Conservation (phyloP, 176 grass and related monocot genomes). For the Pharus latifolius region DNA sequence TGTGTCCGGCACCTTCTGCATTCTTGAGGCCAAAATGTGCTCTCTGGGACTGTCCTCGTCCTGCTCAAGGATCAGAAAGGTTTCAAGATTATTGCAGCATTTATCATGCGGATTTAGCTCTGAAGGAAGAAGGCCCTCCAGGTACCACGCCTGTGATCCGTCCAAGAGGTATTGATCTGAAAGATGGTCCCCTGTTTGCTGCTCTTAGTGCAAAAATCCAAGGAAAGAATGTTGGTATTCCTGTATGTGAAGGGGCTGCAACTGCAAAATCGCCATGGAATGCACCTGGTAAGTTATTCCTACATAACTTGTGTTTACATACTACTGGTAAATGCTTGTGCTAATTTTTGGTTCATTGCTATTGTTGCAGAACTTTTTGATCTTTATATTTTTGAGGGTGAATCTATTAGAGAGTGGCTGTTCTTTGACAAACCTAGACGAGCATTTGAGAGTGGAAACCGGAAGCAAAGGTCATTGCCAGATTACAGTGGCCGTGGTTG, state of each 20-base stretch:
- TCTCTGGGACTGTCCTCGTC: constrained; percentile 85
- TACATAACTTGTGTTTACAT: constrained; percentile 1
- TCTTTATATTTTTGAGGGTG: constrained; percentile 80
- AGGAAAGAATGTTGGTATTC: constrained; percentile 79
- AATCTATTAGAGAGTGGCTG: constrained; percentile 93
- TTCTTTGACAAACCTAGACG: constrained; percentile 94
- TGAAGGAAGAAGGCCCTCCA: constrained; percentile 73
- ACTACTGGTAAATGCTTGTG: not conserved
- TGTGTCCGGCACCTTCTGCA: constrained; percentile 57
- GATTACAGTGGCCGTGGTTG: constrained; percentile 81
- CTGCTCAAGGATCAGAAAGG: constrained; percentile 60
- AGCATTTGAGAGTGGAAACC: constrained; percentile 81
- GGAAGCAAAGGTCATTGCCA: constrained; percentile 85
- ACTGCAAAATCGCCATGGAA: constrained; percentile 89
- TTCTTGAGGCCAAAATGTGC: constrained; percentile 83
- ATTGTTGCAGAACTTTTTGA: constrained; percentile 70
- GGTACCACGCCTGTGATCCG: constrained; percentile 85
- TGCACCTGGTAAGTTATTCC: constrained; percentile 53
- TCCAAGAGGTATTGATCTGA: constrained; percentile 82
- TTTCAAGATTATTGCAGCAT: constrained; percentile 86
- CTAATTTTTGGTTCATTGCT: constrained; percentile 19
- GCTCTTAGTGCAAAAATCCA: constrained; percentile 73
- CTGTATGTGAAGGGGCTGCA: constrained; percentile 91
- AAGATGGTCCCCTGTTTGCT: constrained; percentile 87
- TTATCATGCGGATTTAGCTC: constrained; percentile 75